phyloP scores from a whole-genome alignment of 2,329 filamentous ascomycete species.

The Botrytis medusae region DNA sequence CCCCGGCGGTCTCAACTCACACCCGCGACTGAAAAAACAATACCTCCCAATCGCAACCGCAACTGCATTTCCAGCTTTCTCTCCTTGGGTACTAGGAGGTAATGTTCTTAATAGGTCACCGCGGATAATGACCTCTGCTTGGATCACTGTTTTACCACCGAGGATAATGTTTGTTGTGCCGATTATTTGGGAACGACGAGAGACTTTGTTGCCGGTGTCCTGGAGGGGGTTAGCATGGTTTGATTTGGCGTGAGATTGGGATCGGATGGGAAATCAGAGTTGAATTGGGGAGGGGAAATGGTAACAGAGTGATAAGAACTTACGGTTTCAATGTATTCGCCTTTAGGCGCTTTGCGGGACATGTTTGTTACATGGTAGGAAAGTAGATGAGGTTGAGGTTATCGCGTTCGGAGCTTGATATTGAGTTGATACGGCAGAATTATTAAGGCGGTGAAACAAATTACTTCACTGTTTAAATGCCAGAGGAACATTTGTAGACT shows the following conservation, averaged over 20 bases:
- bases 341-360: constrained; percentile 76
- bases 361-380: constrained; percentile 46
- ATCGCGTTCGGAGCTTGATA: not conserved
- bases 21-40: constrained; percentile 79
- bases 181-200: constrained; percentile 84
- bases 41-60: constrained; percentile 89
- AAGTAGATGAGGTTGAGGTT: constrained; percentile 11
- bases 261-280: not conserved
- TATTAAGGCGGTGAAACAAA: not conserved
- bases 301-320: constrained; percentile 32
- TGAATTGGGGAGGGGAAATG: not conserved
- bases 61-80: constrained; percentile 39
- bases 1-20: constrained; percentile 78
- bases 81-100: constrained; percentile 44
- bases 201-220: constrained; percentile 99
- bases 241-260: not conserved
- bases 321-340: constrained; percentile 97
- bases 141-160: constrained; percentile 92
- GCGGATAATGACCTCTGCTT: constrained; percentile 90
- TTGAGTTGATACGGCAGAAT: not conserved
- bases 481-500: not conserved
- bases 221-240: constrained; percentile 42
- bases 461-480: not conserved
- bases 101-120: constrained; percentile 74
- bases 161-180: constrained; percentile 98